These are phyloP conservation scores for Aspergillus texensis DNA, from an alignment of 2,329 filamentous ascomycete species.

Conservation along the genomic window DNA sequence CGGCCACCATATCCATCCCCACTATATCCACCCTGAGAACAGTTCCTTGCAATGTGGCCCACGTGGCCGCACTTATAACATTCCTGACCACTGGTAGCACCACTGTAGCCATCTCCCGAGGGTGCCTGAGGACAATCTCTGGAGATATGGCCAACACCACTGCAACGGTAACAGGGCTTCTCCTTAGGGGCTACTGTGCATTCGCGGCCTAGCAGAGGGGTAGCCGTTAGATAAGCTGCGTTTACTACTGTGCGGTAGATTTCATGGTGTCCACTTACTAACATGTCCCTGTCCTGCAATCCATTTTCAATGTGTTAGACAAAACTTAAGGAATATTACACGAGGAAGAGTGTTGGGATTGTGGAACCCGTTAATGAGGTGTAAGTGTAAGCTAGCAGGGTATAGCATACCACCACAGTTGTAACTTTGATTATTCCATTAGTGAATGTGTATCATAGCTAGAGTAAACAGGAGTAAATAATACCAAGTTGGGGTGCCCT, in stretches of 20 bases:
- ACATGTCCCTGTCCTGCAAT: conserved; percentile 69
- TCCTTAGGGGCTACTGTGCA: conserved; percentile 89
- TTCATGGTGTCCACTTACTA: conserved; percentile 57
- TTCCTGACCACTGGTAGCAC: conserved; percentile 62
- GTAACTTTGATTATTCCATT: conserved; percentile 58
- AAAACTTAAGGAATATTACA: conserved; percentile 3
- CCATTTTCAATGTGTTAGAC: conserved; percentile 21
- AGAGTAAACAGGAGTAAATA: conserved; percentile 32
- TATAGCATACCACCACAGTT: conserved; percentile 72
- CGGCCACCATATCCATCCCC: conserved; percentile 55
- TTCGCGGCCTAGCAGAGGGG: conserved; percentile 68
- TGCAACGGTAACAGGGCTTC: conserved; percentile 67
- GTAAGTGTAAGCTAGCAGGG: conserved; percentile 5
- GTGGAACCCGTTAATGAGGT: not conserved
- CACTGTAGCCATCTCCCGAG: conserved; percentile 50
- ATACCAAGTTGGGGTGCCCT: conserved; percentile 80
- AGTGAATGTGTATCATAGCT: conserved; percentile 4
- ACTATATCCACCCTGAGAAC: conserved; percentile 46
- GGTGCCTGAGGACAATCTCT: conserved; percentile 66
- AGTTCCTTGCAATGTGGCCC: conserved; percentile 85
- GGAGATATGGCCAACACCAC: conserved; percentile 84
- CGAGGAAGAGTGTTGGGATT: not conserved
- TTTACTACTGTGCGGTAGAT: not conserved
- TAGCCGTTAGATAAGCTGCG: conserved; percentile 10
- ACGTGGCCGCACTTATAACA: conserved; percentile 99